These are phyloP conservation scores for Pythium periplocum DNA, from an alignment of 352 stramenopile species.

Conservation along the genomic window DNA sequence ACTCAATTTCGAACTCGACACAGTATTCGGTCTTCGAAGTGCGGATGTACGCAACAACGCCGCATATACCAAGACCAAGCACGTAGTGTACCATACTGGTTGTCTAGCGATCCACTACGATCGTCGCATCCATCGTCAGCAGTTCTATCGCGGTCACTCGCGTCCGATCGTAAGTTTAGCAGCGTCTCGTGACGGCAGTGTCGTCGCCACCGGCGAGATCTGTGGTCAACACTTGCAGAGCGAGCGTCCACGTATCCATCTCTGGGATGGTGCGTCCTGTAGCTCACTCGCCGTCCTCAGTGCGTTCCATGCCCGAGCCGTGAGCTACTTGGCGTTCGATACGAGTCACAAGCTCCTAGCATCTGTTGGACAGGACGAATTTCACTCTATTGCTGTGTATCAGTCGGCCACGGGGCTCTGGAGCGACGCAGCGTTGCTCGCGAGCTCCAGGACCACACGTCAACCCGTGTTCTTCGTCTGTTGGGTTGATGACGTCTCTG, in stretches of 20 bases:
- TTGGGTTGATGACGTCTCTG: slow-evolving; percentile 40
- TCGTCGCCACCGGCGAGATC: slow-evolving; percentile 72
- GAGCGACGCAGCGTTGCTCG: slow-evolving; percentile 57
- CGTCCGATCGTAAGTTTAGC: slow-evolving; percentile 56
- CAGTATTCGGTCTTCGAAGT: slow-evolving; percentile 55
- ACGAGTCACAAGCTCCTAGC: slow-evolving; percentile 38
- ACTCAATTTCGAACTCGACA: slow-evolving; percentile 49
- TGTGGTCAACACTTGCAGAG: slow-evolving; percentile 43
- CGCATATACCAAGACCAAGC: slow-evolving; percentile 59
- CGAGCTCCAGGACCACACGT: slow-evolving; percentile 40
- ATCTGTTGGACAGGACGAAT: slow-evolving; percentile 65
- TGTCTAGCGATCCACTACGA: slow-evolving; percentile 70
- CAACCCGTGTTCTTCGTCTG: slow-evolving; percentile 53
- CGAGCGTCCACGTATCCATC: slow-evolving; percentile 59
- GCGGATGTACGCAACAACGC: slow-evolving; percentile 59
- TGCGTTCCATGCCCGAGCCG: slow-evolving; percentile 59
- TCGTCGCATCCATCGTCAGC: slow-evolving; percentile 54
- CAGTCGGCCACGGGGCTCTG: slow-evolving; percentile 46
- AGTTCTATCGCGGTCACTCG: slow-evolving; percentile 56
- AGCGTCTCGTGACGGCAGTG: slow-evolving; percentile 37
- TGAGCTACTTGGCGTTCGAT: slow-evolving; percentile 63
- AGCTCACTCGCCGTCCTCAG: slow-evolving; percentile 39
- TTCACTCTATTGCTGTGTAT: slow-evolving; percentile 72
- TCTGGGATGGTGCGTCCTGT: slow-evolving; percentile 70
- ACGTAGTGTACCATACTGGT: slow-evolving; percentile 55